These are phyloP conservation scores for Citeromyces nyonsensis DNA, from an alignment of 805 yeast genomes.

Conservation along the genomic window DNA sequence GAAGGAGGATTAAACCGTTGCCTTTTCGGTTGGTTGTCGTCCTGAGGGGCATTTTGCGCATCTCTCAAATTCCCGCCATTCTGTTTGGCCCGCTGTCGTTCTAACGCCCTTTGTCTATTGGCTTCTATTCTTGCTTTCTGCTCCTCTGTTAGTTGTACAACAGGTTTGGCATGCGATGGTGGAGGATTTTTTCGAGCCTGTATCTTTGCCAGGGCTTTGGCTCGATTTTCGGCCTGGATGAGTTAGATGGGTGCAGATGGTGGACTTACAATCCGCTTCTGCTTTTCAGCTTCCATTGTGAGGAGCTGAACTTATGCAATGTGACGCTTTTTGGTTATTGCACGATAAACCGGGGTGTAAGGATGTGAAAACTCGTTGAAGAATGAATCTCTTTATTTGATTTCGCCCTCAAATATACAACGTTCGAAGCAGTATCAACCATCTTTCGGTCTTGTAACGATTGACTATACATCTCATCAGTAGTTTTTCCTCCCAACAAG, in stretches of 20 bases:
- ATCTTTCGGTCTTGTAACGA: too few species aligned
- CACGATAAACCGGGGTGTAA: too few species aligned
- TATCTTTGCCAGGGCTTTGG: conserved; percentile 1
- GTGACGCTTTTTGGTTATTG: too few species aligned
- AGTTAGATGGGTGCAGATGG: conserved; percentile 1
- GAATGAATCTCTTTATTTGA: too few species aligned
- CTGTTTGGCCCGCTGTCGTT: conserved; percentile 9
- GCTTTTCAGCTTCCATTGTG: too few species aligned
- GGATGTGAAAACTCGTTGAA: too few species aligned
- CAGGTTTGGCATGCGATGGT: conserved; percentile 1
- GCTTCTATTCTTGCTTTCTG: conserved; percentile 31
- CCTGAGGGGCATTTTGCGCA: conserved; percentile 5
- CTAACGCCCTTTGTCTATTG: conserved; percentile 38
- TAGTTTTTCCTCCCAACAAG: too few species aligned
- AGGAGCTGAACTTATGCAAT: too few species aligned
- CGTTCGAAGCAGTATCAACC: too few species aligned
- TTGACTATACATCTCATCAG: too few species aligned
- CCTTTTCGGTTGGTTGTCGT: background rate
- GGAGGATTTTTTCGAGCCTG: too few species aligned
- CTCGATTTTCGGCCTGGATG: background rate
- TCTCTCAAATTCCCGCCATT: conserved; percentile 8
- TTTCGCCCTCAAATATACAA: too few species aligned
- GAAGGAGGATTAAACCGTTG: conserved; percentile 17
- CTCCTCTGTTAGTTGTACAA: conserved; percentile 25
- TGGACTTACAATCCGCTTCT: background rate